Conservation (phyloP, 2,329 filamentous ascomycete species). For the Aspergillus neotritici region DNA sequence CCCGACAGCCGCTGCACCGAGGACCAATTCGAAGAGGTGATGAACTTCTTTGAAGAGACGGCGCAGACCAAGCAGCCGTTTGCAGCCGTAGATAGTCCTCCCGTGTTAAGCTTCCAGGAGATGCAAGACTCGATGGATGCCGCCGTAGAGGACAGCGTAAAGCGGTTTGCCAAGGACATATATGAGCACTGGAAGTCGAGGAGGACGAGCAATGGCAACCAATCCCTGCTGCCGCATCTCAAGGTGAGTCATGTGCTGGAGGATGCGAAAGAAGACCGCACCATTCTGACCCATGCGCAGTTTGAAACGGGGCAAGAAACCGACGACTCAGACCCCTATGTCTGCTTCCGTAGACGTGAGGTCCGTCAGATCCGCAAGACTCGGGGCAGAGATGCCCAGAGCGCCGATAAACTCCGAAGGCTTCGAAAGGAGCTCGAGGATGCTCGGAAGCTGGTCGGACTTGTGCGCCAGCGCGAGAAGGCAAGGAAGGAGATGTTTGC, state of each 20-base stretch:
- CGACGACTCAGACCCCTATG: constrained; percentile 93
- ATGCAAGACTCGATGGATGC: constrained; percentile 66
- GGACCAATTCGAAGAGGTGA: constrained; percentile 86
- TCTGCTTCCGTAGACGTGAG: constrained; percentile 94
- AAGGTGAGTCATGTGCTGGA: constrained; percentile 48
- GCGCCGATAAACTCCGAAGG: constrained; percentile 89
- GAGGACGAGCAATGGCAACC: constrained; percentile 62
- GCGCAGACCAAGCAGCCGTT: constrained; percentile 78
- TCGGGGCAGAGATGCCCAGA: constrained; percentile 84
- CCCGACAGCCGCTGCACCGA: constrained; percentile 66
- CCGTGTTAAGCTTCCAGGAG: constrained; percentile 66
- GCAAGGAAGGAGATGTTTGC: constrained; percentile 71
- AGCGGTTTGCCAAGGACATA: constrained; percentile 65
- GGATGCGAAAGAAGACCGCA: constrained; percentile 1
- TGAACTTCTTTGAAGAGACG: constrained; percentile 91
- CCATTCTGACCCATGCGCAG: constrained; percentile 27
- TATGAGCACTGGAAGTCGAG: constrained; percentile 85
- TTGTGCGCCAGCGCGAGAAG: constrained; percentile 74
- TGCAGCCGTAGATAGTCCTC: constrained; percentile 81
- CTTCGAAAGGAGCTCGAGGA: constrained; percentile 87
- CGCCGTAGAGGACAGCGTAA: constrained; percentile 49
- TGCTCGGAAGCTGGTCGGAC: constrained; percentile 70
- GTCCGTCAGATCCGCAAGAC: constrained; percentile 93
- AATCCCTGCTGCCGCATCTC: constrained; percentile 67
- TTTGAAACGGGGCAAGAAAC: constrained; percentile 92